Base-by-base conservation (phyloP, 805 yeast species). In the Candida ponderosae region DNA sequence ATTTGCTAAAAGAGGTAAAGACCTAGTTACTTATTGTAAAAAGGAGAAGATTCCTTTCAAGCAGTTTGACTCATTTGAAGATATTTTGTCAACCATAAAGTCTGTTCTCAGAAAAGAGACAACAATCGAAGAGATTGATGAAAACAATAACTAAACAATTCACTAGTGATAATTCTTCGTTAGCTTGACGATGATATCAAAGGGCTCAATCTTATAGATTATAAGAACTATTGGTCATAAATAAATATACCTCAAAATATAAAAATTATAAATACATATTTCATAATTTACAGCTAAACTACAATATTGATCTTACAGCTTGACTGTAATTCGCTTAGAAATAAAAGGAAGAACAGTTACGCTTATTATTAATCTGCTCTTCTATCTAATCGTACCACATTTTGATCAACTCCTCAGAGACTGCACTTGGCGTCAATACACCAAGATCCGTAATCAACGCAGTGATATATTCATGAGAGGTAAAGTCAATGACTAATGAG, bases 391-490 rank as follows among this genome's bases (percentile, higher is more conserved):
- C 97, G 53, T 88, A 89, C 97, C 97, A 93, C 78, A 93, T 87
- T 63, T 93, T 93, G 57, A 93, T 93, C 60, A 93, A 72, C 63
- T 93, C 99, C 59, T 93, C 98, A n/a, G 95, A 82, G 17, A 93
- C 98, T 0, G 97, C 97, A 42, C 95, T 82, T 11, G 98, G 96
- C 6, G 99, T 93, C 47, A 93, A 70, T 1, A 93, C 97, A 15
- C 99, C 99, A 45, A 93, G 68, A 58, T 93, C 99, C 4, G 98
- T 90, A 41, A 93, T 87, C 47, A 93, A 71, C 4, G 97, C 97
- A 3, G 98, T 93, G 37, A 93, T 84, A 53, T 81, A 87, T 49
- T 89, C 90, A 60, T 93, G 96, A 11, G 97, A 95, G 0, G 99
- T 93, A 63, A 88, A 94, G 60, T 93, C 99, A 34, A 88, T 75